phyloP scores from a whole-genome alignment of 148 eudicot species.

The Rhododendron kiyosumense region DNA sequence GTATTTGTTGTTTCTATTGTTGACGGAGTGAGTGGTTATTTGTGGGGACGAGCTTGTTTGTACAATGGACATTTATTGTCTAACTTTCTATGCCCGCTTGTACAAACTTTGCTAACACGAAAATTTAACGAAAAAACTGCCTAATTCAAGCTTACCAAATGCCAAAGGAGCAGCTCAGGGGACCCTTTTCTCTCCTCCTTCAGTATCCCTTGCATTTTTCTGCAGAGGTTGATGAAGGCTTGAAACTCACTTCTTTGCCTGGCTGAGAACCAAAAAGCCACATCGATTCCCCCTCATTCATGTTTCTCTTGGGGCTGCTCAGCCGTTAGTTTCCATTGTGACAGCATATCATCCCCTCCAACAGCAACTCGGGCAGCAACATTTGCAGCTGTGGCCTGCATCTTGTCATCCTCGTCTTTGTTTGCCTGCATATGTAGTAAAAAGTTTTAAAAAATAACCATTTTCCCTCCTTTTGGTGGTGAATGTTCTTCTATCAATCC shows the following conservation, averaged over 20 bases:
- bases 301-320: conserved; percentile 80
- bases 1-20: neutral
- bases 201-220: conserved; percentile 40
- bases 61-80: neutral
- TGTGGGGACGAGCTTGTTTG: neutral
- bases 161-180: conserved; percentile 26
- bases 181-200: conserved; percentile 56
- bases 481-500: neutral
- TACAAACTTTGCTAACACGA: neutral
- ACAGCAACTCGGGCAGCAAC: conserved; percentile 96
- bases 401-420: conserved; percentile 91
- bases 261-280: conserved; percentile 47
- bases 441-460: neutral
- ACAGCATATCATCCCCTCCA: conserved; percentile 93
- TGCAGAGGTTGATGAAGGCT: conserved; percentile 33
- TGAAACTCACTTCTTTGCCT: conserved; percentile 42
- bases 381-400: conserved; percentile 93
- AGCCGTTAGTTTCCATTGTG: conserved; percentile 92
- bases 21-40: neutral
- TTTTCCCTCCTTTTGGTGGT: neutral
- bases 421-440: conserved; percentile 37
- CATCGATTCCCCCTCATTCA: conserved; percentile 73
- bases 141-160: conserved; percentile 40
- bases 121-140: neutral
- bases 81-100: neutral